Conservation (phyloP, 805 yeast species). For the Yarrowia deformans region DNA sequence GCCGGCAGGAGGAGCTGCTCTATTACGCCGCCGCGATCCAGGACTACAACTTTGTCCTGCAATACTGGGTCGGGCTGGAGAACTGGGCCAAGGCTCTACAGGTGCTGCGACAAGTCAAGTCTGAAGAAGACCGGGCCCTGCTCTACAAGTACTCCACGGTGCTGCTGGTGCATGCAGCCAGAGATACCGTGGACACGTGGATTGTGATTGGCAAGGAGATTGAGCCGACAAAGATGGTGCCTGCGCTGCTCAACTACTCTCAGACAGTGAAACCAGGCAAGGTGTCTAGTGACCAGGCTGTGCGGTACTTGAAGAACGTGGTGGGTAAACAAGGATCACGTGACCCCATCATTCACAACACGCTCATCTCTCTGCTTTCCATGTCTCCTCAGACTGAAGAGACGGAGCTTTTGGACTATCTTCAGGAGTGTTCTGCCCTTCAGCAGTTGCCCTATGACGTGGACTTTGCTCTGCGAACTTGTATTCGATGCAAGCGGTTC, state of each 20-base stretch:
- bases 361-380: constrained; percentile 71
- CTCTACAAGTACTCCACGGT: constrained; percentile 75
- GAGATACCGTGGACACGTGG: constrained; percentile 80
- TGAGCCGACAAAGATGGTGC: constrained; percentile 61
- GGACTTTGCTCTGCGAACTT: constrained; percentile 76
- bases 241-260: constrained; percentile 72
- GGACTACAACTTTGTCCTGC: constrained; percentile 73
- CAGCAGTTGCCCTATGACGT: constrained; percentile 58
- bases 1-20: constrained; percentile 68
- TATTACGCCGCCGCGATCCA: constrained; percentile 70
- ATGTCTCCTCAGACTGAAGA: constrained; percentile 57
- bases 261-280: constrained; percentile 41
- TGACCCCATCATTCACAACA: constrained; percentile 67
- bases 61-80: constrained; percentile 70
- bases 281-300: constrained; percentile 64
- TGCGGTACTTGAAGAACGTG: constrained; percentile 65
- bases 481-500: constrained; percentile 64
- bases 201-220: constrained; percentile 54
- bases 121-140: constrained; percentile 56
- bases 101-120: constrained; percentile 55
- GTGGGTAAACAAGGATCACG: constrained; percentile 57
- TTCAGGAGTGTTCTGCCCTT: constrained; percentile 53
- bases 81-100: constrained; percentile 78
- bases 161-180: constrained; percentile 71
- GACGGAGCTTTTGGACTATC: constrained; percentile 57